These are phyloP conservation scores for Balakata baccata DNA, from an alignment of 345 rosid species.

Conservation along the genomic window DNA sequence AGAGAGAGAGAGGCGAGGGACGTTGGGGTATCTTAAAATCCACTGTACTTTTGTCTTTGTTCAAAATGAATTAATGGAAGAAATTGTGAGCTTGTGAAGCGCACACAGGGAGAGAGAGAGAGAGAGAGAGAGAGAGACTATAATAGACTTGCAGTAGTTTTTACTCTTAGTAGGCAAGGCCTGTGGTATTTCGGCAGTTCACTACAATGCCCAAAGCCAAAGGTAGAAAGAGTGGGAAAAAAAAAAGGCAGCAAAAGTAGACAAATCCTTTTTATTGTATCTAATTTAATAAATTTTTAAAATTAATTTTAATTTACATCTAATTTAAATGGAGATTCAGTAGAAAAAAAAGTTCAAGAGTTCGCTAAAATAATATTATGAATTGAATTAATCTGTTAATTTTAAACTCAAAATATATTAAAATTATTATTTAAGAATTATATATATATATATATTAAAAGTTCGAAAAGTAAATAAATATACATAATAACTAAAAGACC, in stretches of 20 bases:
- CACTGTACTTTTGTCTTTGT: constrained; percentile 42
- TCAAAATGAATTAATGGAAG: constrained; percentile 31
- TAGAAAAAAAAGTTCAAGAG: too few relatives aligned
- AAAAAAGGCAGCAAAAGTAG: too few relatives aligned
- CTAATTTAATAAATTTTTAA: neutral
- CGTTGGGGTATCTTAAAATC: constrained; percentile 27
- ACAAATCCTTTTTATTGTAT: too few relatives aligned
- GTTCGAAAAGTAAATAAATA: too few relatives aligned
- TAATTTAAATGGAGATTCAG: too few relatives aligned
- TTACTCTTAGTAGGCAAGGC: constrained; percentile 5
- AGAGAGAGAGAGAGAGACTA: constrained; percentile 8
- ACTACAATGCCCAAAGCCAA: constrained; percentile 33
- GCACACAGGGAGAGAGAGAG: neutral
- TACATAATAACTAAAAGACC: neutral
- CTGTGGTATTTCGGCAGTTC: constrained; percentile 8
- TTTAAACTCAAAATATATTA: too few relatives aligned
- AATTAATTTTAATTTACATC: too few relatives aligned
- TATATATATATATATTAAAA: too few relatives aligned
- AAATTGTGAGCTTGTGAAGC: constrained; percentile 44
- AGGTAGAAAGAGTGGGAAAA: neutral
- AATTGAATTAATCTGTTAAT: too few relatives aligned
- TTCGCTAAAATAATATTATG: too few relatives aligned
- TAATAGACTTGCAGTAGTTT: constrained; percentile 13
- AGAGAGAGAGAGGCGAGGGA: constrained; percentile 15
- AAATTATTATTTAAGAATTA: too few relatives aligned